Evolutionary conservation across 768 basidiomycete genomes (phyloP).

Genomic region (Pleurotus platypus): DNA sequence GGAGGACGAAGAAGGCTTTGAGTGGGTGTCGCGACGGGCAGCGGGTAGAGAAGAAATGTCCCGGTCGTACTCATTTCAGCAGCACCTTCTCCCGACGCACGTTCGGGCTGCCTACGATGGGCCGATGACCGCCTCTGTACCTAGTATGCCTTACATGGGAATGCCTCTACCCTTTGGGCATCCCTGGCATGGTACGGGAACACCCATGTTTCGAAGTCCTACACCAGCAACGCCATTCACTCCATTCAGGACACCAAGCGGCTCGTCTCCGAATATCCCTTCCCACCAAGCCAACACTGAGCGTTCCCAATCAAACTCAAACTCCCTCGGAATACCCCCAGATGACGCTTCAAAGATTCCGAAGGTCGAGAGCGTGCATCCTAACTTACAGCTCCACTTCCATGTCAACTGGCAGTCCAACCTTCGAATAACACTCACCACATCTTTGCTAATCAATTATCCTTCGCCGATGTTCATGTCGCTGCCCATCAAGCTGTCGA

Average conservation of each 20-base stretch:
- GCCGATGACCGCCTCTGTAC: slow-evolving; percentile 1
- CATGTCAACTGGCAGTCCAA: slow-evolving; percentile 85
- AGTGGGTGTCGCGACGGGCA: slow-evolving; percentile 74
- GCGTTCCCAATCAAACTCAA: slow-evolving; percentile 12
- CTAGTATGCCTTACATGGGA: slow-evolving; percentile 3
- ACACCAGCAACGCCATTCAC: slow-evolving; percentile 31
- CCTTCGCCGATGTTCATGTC: slow-evolving; percentile 97
- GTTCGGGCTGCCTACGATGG: slow-evolving; percentile 52
- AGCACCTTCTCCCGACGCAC: slow-evolving; percentile 72
- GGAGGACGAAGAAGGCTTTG: slow-evolving; percentile 74
- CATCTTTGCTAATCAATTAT: slow-evolving; percentile 94
- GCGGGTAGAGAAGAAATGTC: slow-evolving; percentile 43
- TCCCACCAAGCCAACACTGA: slow-evolving; percentile 12
- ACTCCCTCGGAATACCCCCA: slow-evolving; percentile 4
- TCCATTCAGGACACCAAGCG: slow-evolving; percentile 16
- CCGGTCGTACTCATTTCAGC: slow-evolving; percentile 34
- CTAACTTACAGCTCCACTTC: slow-evolving; percentile 88
- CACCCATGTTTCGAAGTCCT: slow-evolving; percentile 29
- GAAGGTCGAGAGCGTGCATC: slow-evolving; percentile 31
- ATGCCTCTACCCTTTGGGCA: neutral
- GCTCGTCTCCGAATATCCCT: slow-evolving; percentile 7
- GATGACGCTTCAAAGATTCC: slow-evolving; percentile 15
- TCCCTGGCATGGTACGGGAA: slow-evolving; percentile 23
- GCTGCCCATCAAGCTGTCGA: slow-evolving; percentile 89
- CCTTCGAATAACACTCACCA: slow-evolving; percentile 83